A percentile compares a stretch with the other conserved stretches of the same genome.
Conservation (phyloP, 2,329 filamentous ascomycete species). For the Calonectria montana region DNA sequence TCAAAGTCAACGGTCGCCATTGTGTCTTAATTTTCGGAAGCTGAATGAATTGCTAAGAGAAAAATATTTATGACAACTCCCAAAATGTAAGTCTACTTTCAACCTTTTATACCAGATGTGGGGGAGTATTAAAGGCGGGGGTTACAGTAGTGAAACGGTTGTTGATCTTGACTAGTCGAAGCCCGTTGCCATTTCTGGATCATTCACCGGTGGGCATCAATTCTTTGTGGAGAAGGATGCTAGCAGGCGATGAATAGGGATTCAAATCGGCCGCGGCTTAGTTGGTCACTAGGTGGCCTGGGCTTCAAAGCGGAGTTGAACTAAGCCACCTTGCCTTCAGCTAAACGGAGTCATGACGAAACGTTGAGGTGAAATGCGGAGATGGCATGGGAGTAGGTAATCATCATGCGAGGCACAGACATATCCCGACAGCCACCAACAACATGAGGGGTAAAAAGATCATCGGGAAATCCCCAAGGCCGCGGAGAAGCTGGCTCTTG, state of each 20-base stretch:
- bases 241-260: not conserved
- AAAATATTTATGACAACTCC: not conserved
- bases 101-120: not conserved
- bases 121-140: not conserved
- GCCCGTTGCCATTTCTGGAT: not conserved
- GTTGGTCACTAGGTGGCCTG: not conserved
- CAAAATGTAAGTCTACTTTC: not conserved
- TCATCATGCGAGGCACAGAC: not conserved
- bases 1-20: conserved; percentile 8
- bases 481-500: not conserved
- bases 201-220: not conserved
- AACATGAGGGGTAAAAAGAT: not conserved
- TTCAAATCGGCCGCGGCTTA: not conserved
- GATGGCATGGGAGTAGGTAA: not conserved
- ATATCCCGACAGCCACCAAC: too few species aligned
- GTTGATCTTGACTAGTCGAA: not conserved
- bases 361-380: not conserved
- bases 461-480: not conserved
- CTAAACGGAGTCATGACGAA: not conserved
- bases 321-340: not conserved
- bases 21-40: not conserved
- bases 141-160: not conserved
- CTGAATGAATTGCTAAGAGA: not conserved
- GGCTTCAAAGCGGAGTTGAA: not conserved
- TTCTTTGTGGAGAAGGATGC: not conserved